Conservation (phyloP, 2,329 filamentous ascomycete species). For the Hypoxylon sp. region DNA sequence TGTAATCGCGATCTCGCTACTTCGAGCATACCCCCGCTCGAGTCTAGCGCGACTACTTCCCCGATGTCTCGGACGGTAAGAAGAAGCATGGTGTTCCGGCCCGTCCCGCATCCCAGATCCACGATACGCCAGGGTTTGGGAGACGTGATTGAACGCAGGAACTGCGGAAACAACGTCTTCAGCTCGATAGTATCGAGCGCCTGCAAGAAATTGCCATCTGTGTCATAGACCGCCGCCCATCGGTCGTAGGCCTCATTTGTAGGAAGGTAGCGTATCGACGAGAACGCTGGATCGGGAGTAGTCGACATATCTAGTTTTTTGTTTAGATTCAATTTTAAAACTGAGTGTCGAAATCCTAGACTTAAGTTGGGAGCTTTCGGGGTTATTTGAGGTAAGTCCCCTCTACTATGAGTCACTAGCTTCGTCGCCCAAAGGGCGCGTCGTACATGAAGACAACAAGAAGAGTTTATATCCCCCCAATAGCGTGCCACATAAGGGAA, state of each 20-base stretch:
- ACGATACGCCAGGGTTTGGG: slow-evolving; percentile 60
- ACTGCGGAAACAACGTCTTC: slow-evolving; percentile 62
- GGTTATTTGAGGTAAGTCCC: not conserved
- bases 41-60: slow-evolving; percentile 68
- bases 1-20: slow-evolving; percentile 62
- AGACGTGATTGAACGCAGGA: slow-evolving; percentile 57
- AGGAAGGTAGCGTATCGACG: slow-evolving; percentile 52
- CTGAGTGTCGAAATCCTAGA: not conserved
- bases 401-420: slow-evolving; percentile 21
- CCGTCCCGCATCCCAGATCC: slow-evolving; percentile 77
- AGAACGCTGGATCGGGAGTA: slow-evolving; percentile 27
- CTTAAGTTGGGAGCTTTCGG: not conserved
- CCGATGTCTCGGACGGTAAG: slow-evolving; percentile 54
- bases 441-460: not conserved
- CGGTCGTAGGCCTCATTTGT: slow-evolving; percentile 55
- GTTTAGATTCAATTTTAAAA: not conserved
- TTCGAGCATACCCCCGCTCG: slow-evolving; percentile 70
- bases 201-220: slow-evolving; percentile 76
- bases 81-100: slow-evolving; percentile 72
- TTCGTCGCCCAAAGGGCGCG: slow-evolving; percentile 15
- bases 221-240: slow-evolving; percentile 69
- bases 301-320: slow-evolving; percentile 18
- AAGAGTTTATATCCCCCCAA: not conserved
- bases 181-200: slow-evolving; percentile 73
- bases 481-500: not conserved